Base-by-base conservation (phyloP, 2,329 filamentous ascomycete genomes). In the Aspergillus costaricaensis region DNA sequence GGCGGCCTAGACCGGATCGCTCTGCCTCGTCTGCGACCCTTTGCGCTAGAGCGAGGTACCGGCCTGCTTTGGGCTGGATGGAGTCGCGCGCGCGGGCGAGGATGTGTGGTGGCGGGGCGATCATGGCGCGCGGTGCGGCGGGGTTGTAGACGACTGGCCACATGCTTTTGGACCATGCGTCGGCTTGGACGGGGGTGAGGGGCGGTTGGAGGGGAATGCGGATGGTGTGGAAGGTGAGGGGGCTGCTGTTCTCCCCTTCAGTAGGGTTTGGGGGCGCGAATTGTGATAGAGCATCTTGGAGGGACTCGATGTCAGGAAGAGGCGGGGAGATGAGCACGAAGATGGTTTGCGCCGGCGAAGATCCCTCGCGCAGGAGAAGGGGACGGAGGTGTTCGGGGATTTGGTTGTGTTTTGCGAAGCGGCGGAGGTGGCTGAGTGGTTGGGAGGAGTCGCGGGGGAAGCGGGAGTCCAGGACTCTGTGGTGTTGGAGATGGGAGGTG, bases 131-230 rank as follows among this genome's bases (percentile, higher is more conserved):
- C 8, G 78, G 76, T 7, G 78, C 74, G 5, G 79, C 76, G 19
- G 79, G 76, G 63, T 81, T 81, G 69, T 73, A 81, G 10, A 72
- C 68, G 32, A 78, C 75, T 0, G 79, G 79, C 79, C 79, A 81
- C 47, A 77, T 67, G 12, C 64, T 74, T 21, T 72, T 71, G 8
- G 74, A 72, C 79, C 79, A 81, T 58, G 68, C 65, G 23, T 76
- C 68, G n/a, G 79, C 77, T 68, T 80, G 77, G n/a, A 65, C 60
- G 2, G 65, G 47, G 32, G 70, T 78, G 49, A 77, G 67, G 4
- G 79, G 79, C 2, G 79, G 76, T 32, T 77, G 70, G 10, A 77
- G 68, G 0, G 79, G 78, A 47, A 81, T 73, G n/a, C 63, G 67
- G 9, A 72, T 73, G 5, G 70, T 66, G 58, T 72, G 62, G n/a